phyloP scores from a whole-genome alignment of 441 rosid genomes.

The Pelargonium myrrhifolium region DNA sequence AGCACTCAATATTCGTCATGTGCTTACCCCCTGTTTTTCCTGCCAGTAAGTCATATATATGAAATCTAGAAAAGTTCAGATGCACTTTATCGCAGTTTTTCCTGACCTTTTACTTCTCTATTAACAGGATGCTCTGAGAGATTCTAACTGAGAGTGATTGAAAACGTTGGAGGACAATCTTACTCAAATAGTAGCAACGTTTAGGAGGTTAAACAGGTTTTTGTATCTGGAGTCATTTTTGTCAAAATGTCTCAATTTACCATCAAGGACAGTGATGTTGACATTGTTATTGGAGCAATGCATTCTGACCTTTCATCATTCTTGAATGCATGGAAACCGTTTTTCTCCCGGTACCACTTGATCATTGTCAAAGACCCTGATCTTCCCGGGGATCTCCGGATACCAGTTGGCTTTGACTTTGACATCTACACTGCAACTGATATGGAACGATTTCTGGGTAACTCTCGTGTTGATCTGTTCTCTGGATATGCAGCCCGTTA shows the following conservation, averaged over 20 bases:
- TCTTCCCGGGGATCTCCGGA: slow-evolving; percentile 67
- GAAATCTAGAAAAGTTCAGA: not conserved
- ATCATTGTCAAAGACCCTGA: slow-evolving; percentile 90
- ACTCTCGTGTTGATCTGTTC: slow-evolving; percentile 46
- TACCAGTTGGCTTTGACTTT: slow-evolving; percentile 81
- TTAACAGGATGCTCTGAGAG: slow-evolving; percentile 59
- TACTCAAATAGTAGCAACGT: slow-evolving; percentile 6
- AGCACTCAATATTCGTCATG: not conserved
- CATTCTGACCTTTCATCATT: slow-evolving; percentile 61
- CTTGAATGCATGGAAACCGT: slow-evolving; percentile 64
- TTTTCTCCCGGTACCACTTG: slow-evolving; percentile 66
- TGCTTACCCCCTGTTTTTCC: not conserved
- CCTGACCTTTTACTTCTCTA: slow-evolving; percentile 16
- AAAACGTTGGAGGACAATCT: slow-evolving; percentile 7
- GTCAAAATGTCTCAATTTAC: slow-evolving; percentile 42
- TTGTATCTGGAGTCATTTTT: slow-evolving; percentile 11
- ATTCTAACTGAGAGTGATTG: slow-evolving; percentile 27
- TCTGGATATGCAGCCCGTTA: slow-evolving; percentile 86
- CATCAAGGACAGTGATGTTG: slow-evolving; percentile 64
- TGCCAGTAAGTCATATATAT: not conserved
- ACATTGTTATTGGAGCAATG: slow-evolving; percentile 86
- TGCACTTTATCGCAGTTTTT: not conserved
- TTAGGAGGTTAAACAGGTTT: slow-evolving; percentile 15
- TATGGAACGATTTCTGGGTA: slow-evolving; percentile 56
- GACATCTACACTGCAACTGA: slow-evolving; percentile 57